These are phyloP conservation scores for Phytophthora kernoviae DNA, from an alignment of 352 stramenopile genomes.

Conservation along the genomic window DNA sequence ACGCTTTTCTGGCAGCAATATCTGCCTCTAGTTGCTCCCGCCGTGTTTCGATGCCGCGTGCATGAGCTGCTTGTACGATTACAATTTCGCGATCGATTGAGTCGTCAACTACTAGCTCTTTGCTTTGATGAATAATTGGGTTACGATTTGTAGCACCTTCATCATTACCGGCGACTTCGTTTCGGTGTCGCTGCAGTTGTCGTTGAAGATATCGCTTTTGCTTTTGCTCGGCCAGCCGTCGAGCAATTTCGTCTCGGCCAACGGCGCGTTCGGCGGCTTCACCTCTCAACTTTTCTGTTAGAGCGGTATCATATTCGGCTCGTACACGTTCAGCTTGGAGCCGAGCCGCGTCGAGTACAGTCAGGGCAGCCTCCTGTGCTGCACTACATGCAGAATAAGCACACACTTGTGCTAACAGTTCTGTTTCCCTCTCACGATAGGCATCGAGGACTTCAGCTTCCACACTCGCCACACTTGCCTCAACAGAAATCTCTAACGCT, in stretches of 20 bases:
- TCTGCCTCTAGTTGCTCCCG: constrained; percentile 39
- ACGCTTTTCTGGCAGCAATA: constrained; percentile 32
- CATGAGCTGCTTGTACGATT: constrained; percentile 37
- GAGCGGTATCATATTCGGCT: constrained; percentile 26
- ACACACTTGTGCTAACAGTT: constrained; percentile 21
- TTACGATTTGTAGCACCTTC: background rate
- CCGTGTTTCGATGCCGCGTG: constrained; percentile 24
- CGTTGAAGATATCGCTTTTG: constrained; percentile 12
- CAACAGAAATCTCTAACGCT: constrained; percentile 21
- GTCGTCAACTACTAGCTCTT: constrained; percentile 20
- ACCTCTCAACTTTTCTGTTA: constrained; percentile 15
- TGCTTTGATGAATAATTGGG: background rate
- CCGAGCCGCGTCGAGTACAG: constrained; percentile 20
- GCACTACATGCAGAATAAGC: constrained; percentile 17
- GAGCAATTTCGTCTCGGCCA: constrained; percentile 22
- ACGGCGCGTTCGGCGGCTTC: constrained; percentile 1
- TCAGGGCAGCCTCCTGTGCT: constrained; percentile 22
- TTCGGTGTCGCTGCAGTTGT: constrained; percentile 1
- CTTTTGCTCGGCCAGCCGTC: constrained; percentile 22
- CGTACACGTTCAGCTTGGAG: constrained; percentile 32
- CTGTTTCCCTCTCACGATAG: constrained; percentile 19
- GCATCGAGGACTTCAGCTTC: constrained; percentile 15
- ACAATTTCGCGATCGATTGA: constrained; percentile 32
- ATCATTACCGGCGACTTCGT: background rate
- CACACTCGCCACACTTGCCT: constrained; percentile 11